Evolutionary conservation across 1,139 yeast species (phyloP), one percentile per base, ranked within the genome.

Genomic region (Magnusiomyces paraingens): DNA sequence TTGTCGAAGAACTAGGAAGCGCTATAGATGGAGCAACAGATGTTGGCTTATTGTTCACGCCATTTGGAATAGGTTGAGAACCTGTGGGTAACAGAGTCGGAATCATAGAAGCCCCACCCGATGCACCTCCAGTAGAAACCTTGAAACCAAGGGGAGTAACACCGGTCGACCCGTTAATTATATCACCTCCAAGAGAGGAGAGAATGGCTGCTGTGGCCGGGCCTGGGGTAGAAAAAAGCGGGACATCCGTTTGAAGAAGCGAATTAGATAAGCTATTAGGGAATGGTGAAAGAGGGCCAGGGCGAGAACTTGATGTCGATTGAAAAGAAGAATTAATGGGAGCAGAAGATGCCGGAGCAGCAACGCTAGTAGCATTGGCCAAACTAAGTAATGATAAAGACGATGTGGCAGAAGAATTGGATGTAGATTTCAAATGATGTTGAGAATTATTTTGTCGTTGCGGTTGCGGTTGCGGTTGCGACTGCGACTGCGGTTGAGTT

Each of bases 181-280:
- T 51, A 10, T 57, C 61, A 17, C 51, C 55, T 12, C 58, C 55
- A 18, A 68, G 58, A 12, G 71, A 70, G 18, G 21, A 20, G 35
- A 70, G 59, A 26, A 70, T 60, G 17, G 71, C 70, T 11, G 72
- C 73, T 8, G 73, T 69, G 10, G 68, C 64, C 2, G 73, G 73
- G 14, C 70, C 69, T 1, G 73, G 72, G n/a, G 66, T 66, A 14
- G 72, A 69, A 57, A 67, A 69, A 60, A 66, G 72, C 22, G 70
- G 60, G 4, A 8, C 32, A n/a, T 68, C 64, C 11, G 70, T 63
- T 46, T 64, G 47, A n/a, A 53, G 65, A 47, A 59, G 57, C 11
- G 49, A 22, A 21, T 21, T 48, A 10, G 40, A 29, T 10, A 53
- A 18, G 20, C 52, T 47, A 22, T 55, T 41, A 10, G 55, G 47